phyloP scores from a whole-genome alignment of 129 eudicot genomes.

The Dittrichia graveolens region DNA sequence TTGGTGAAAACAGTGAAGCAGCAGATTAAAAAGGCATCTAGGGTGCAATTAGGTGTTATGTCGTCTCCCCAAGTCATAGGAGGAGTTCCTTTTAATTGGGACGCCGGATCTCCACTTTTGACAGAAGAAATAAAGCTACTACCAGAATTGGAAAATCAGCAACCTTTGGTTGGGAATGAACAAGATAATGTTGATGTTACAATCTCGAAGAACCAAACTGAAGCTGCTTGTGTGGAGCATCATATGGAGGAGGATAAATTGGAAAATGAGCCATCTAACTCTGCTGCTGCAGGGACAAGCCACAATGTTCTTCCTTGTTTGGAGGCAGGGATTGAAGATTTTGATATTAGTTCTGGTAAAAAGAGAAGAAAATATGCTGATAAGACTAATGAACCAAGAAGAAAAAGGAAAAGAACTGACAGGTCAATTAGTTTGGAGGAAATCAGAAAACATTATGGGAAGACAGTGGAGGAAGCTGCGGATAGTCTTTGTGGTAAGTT shows the following conservation, averaged over 20 bases:
- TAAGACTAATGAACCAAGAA: neutral
- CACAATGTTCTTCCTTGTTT: neutral
- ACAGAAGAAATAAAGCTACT: neutral
- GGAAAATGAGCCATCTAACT: neutral
- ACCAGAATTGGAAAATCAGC: neutral
- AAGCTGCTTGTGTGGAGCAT: slow-evolving; percentile 1
- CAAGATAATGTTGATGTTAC: neutral
- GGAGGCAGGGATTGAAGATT: neutral
- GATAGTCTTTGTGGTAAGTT: slow-evolving; percentile 13
- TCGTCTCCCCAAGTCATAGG: slow-evolving; percentile 19
- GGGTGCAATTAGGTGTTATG: slow-evolving; percentile 7
- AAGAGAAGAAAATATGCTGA: neutral
- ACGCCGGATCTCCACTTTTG: neutral
- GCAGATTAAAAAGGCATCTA: slow-evolving; percentile 4
- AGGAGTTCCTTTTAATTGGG: slow-evolving; percentile 4
- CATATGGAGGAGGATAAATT: slow-evolving; percentile 19
- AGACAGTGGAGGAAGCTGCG: slow-evolving; percentile 21
- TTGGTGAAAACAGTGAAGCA: slow-evolving; percentile 11
- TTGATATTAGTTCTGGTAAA: neutral
- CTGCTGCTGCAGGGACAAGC: slow-evolving; percentile 7
- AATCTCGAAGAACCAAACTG: neutral
- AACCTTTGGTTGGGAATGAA: slow-evolving; percentile 5
- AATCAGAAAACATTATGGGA: slow-evolving; percentile 6
- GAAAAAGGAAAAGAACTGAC: slow-evolving; percentile 8
- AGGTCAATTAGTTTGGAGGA: neutral